Evolutionary conservation across 2,329 filamentous ascomycete genomes (phyloP), one percentile per base, ranked within the genome.

Genomic region (Ascochyta fabae): DNA sequence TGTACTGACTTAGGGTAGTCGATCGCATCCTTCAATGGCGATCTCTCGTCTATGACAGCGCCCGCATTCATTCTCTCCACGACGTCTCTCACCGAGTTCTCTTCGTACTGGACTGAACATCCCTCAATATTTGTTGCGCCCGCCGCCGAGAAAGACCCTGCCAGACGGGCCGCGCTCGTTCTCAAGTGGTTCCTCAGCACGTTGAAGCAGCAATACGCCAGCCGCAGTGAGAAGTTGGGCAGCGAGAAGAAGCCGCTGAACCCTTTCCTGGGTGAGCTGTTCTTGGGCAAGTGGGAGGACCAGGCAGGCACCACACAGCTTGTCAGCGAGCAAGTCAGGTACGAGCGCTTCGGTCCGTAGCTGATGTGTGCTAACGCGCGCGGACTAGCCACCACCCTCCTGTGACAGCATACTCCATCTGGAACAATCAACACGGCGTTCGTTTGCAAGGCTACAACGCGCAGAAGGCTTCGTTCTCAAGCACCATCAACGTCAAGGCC

Each of bases 241-340:
- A 95, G 92, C 71, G 94, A 97, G 82, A 98, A 98, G 86, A 99
- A 98, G 82, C 94, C 94, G 2, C 80, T 99, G 56, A 98, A 99
- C 73, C 95, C 95, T 0, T 98, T 99, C 79, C 79, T 99, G 33
- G 94, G 94, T 53, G 94, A 99, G 80, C 84, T 98, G 31, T 98
- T 97, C 78, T 78, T 98, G 26, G 95, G 94, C 23, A 89, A 88
- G 68, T 99, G 95, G 95, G 86, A 89, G 55, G 91, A 96, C 71
- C 83, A 86, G 42, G 86, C 86, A 48, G 94, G 94, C 53, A 89
- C 87, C 43, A 98, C 95, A 26, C 86, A 89, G 66, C 84, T 99
- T 63, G 84, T 96, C 68, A 96, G 92, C 71, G 94, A 98, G 80
- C 94, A 98, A 83, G 95, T 98, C 73, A 91, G 88, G 85, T 86